These are phyloP conservation scores for Lepiota venenata DNA, from an alignment of 768 basidiomycete species.

Conservation along the genomic window DNA sequence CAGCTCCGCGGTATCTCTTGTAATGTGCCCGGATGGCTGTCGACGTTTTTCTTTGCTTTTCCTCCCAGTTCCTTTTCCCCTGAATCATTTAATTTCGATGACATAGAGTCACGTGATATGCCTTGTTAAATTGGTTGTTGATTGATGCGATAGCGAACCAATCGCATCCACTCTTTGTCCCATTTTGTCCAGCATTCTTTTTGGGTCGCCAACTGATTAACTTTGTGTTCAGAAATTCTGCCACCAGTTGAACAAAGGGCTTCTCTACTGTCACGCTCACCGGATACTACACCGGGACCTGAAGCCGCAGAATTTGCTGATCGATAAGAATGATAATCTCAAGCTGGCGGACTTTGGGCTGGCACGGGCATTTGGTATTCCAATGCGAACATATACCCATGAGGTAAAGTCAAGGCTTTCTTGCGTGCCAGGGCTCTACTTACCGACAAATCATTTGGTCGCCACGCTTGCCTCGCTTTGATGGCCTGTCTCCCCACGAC, in stretches of 20 bases:
- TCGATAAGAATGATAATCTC: conserved; percentile 84
- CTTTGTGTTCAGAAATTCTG: conserved; percentile 79
- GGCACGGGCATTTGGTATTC: conserved; percentile 96
- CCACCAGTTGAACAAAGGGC: conserved; percentile 85
- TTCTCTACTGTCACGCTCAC: conserved; percentile 93
- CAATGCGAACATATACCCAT: conserved; percentile 98
- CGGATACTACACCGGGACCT: conserved; percentile 96
- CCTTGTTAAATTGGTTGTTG: conserved; percentile 13
- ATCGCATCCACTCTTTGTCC: not conserved
- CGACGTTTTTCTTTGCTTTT: not conserved
- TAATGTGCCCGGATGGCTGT: no score
- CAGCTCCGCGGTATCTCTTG: not conserved
- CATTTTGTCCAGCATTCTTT: not conserved
- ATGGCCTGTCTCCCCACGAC: conserved; percentile 15
- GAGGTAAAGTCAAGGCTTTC: conserved; percentile 52
- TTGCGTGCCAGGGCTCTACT: conserved; percentile 1
- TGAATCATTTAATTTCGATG: conserved; percentile 9
- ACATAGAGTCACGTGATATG: conserved; percentile 26
- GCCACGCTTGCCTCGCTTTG: not conserved
- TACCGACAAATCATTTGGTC: not conserved
- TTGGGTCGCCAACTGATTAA: conserved; percentile 3
- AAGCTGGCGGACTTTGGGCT: conserved; percentile 97
- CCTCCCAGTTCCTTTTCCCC: no score
- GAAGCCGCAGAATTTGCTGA: conserved; percentile 94
- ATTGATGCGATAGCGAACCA: not conserved